Base-by-base conservation (phyloP, 2,329 filamentous ascomycete genomes). In the Diaporthe sp. region DNA sequence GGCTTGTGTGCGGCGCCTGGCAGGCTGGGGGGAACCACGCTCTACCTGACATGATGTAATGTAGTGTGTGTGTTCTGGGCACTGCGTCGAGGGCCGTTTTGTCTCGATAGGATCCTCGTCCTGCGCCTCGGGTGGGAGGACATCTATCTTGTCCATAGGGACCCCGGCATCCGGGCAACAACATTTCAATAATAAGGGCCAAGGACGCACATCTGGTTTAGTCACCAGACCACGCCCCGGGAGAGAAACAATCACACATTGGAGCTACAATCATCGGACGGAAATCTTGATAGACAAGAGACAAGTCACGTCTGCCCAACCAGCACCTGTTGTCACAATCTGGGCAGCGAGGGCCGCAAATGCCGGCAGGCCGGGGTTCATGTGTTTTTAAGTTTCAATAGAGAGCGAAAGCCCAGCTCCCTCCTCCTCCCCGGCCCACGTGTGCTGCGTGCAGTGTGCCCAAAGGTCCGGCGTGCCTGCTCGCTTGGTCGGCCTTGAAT, bases 211-310 rank as follows among this genome's bases (percentile, higher is more conserved):
- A 38, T 52, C 28, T 8, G 1, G 13, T 12, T 9, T 35, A 38
- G 64, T 40, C 45, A 67, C 33, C 45, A 67, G 64, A 67, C 64
- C 64, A 52, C 13, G 47, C 22, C 64, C n/a, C n/a, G n/a, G 45
- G 33, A 22, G 28, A 17, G 45, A 67, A 52, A 38, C 64, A 67
- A 42, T 13, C 38, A 28, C 10, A 13, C 28, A 12, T 28, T 52
- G 33, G 33, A 52, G 64, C 64, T 30, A 52, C 64, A 67, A 67
- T n/a, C 22, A 67, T 67, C 64, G 22, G 64, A 52, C 64, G 64
- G 45, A 67, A 67, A 67, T 28, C 64, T 52, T 52, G 64, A 52
- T 52, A 52, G 57, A 60, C 54, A 30, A 33, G 13, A 17, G 25
- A 19, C 57, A 40, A 60, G 25, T 15, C 35, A 15, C 33, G 33